Base-by-base conservation (phyloP, 768 basidiomycete genomes). In the Amanita inopinata region DNA sequence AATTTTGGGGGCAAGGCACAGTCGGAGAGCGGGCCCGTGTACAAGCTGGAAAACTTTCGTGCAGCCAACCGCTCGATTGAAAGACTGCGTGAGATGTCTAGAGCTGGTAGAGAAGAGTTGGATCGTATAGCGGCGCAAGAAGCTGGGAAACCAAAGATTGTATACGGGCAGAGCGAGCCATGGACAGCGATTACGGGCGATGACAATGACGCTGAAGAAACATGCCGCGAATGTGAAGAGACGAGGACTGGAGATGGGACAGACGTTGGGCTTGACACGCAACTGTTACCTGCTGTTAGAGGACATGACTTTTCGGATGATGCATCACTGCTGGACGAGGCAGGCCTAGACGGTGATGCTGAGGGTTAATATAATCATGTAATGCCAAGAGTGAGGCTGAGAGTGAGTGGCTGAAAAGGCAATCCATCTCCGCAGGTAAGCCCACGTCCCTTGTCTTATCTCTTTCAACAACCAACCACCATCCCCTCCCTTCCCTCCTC, bases 101-200 rank as follows among this genome's bases (percentile, higher is more conserved):
- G 64, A 22, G 53, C 60, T 12, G 80, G 78, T 0, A 61, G 64
- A 18, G 48, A 57, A 34, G 61, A 73, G 33, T 65, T 66, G 2
- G 52, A 65, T 38, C 51, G 57, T n/a, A 45, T 65, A 40, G 63
- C 53, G 17, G 43, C 49, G 42, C 50, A 58, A 46, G 61, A 70
- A 22, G 61, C 55, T 33, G 74, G 71, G 0, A 64, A 59, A 52
- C 66, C 65, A 20, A 75, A 71, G 54, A 57, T 74, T 47, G 69
- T 74, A 15, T 47, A 61, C 38, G 61, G 64, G 0, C 51, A 57
- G 14, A 41, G 51, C 11, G 33, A 31, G 18, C 25, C 39, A 8
- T 38, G 40, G 40, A 4, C 33, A 20, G 41, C 7, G 27, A n/a
- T n/a, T n/a, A n/a, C 7, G 27, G 27, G 27, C 7, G 27, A 7